Percentiles rank a stretch among this genome's conserved stretches.
These are phyloP conservation scores for Fraxinus nigra DNA, from an alignment of 305 asterid species.

Conservation along the genomic window DNA sequence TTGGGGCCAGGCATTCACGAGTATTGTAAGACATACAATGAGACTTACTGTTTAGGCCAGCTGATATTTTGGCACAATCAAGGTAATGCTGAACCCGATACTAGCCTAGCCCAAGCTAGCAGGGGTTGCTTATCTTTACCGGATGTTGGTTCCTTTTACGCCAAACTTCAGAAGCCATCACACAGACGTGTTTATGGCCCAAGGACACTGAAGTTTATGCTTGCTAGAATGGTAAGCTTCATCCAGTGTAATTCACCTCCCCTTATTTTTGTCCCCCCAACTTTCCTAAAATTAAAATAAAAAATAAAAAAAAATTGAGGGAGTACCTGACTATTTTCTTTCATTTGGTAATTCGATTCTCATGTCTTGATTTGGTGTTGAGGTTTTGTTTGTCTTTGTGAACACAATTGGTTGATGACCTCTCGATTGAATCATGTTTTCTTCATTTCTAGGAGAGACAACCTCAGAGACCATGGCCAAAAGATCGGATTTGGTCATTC, in stretches of 20 bases:
- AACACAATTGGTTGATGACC: neutral
- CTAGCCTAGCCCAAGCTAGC: conserved; percentile 65
- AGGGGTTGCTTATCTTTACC: conserved; percentile 96
- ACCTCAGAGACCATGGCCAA: conserved; percentile 90
- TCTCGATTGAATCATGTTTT: neutral
- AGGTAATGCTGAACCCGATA: conserved; percentile 73
- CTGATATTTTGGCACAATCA: conserved; percentile 88
- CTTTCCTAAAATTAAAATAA: neutral
- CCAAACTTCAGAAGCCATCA: conserved; percentile 86
- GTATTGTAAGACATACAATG: conserved; percentile 85
- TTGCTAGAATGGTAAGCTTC: conserved; percentile 75
- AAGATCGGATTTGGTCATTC: conserved; percentile 91
- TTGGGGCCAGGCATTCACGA: conserved; percentile 82
- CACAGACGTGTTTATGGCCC: conserved; percentile 94
- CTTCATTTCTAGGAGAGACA: conserved; percentile 67
- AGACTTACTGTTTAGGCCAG: conserved; percentile 92
- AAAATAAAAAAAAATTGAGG: neutral
- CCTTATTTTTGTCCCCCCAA: neutral
- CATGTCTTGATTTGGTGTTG: neutral
- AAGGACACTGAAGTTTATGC: conserved; percentile 80
- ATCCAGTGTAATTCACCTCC: neutral
- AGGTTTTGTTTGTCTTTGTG: neutral
- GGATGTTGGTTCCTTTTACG: conserved; percentile 86
- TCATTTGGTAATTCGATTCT: neutral
- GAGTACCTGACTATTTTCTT: neutral